Evolutionary conservation across 1,284 basidiomycete genomes (phyloP).

Genomic region (Wallemia ichthyophaga): DNA sequence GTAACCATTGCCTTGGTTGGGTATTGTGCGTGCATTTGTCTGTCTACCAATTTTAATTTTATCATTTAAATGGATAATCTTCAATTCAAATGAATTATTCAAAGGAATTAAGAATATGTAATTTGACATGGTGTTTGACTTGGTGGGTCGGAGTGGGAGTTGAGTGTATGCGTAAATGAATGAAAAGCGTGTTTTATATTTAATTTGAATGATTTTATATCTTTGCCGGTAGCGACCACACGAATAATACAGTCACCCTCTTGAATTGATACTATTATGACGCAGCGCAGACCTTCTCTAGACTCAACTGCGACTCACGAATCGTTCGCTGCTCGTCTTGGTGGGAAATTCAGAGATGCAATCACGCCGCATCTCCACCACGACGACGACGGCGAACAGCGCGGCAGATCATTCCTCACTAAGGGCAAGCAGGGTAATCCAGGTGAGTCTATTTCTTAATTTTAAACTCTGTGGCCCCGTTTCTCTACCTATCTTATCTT

Average conservation of each 20-base stretch:
- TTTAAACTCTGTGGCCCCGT: too few species aligned
- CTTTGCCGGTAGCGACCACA: too few species aligned
- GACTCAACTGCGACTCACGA: background rate
- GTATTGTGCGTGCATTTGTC: conserved; percentile 84
- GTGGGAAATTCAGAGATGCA: background rate
- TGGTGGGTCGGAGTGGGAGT: background rate
- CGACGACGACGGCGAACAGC: background rate
- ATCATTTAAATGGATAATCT: conserved; percentile 63
- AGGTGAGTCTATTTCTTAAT: too few species aligned
- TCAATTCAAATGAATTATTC: conserved; percentile 84
- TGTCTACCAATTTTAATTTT: conserved; percentile 90
- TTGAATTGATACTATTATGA: background rate
- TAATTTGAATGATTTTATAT: too few species aligned
- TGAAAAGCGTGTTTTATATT: too few species aligned
- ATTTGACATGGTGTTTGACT: background rate
- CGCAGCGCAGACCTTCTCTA: background rate
- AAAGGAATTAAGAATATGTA: conserved; percentile 24
- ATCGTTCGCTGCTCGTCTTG: background rate
- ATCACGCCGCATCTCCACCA: background rate
- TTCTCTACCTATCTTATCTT: too few species aligned
- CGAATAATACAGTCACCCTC: background rate
- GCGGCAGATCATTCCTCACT: background rate
- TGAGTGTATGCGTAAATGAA: background rate
- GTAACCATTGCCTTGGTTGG: conserved; percentile 79
- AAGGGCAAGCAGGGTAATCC: background rate